A percentile compares a stretch with the other conserved stretches of the same genome.
These are phyloP conservation scores for Fraxinus ornus DNA, from an alignment of 305 asterid genomes.

Conservation along the genomic window DNA sequence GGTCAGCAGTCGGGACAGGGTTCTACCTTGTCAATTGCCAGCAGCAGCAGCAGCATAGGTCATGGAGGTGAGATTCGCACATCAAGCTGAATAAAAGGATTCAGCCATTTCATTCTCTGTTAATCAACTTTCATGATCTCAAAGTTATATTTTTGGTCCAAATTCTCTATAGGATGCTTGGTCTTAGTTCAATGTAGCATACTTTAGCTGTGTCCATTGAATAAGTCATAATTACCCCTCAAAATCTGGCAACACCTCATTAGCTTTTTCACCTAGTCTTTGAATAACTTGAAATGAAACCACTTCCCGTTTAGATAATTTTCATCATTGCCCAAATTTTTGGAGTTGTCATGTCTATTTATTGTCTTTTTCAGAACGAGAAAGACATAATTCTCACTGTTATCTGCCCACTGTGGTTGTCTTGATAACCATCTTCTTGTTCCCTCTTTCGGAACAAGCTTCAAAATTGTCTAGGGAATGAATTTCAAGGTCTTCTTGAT, in stretches of 20 bases:
- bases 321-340: conserved; percentile 36
- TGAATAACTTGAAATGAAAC: conserved; percentile 33
- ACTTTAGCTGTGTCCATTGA: conserved; percentile 32
- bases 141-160: conserved; percentile 31
- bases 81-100: conserved; percentile 30
- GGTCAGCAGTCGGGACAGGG: conserved; percentile 50
- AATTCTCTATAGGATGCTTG: conserved; percentile 31
- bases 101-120: conserved; percentile 26
- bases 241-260: conserved; percentile 32
- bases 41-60: conserved; percentile 33
- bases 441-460: conserved; percentile 25
- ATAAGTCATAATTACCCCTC: conserved; percentile 40
- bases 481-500: conserved; percentile 23
- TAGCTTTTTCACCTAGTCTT: conserved; percentile 38
- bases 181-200: conserved; percentile 39
- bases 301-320: conserved; percentile 27
- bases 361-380: conserved; percentile 27
- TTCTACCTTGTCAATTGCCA: conserved; percentile 46
- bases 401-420: not conserved
- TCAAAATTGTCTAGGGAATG: conserved; percentile 31
- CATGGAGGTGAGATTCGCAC: conserved; percentile 44
- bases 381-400: not conserved
- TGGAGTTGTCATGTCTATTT: conserved; percentile 36
- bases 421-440: not conserved
- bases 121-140: conserved; percentile 25